These are phyloP conservation scores for Chrysosporium keratinophilum DNA, from an alignment of 2,329 filamentous ascomycete genomes.

Conservation along the genomic window DNA sequence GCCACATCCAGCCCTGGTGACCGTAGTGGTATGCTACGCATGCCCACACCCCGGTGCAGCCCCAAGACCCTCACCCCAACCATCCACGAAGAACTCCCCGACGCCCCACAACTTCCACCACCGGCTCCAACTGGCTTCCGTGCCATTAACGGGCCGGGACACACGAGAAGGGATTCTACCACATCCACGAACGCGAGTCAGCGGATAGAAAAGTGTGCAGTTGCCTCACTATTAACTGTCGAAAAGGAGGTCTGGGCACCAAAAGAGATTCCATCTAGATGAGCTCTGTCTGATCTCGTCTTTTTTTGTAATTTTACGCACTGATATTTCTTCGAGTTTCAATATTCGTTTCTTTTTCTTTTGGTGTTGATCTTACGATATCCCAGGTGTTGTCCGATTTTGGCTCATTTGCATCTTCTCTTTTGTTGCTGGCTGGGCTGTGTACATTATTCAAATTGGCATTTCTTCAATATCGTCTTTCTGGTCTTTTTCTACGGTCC, in stretches of 20 bases:
- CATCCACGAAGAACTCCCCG: slow-evolving; percentile 11
- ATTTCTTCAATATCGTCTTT: background rate
- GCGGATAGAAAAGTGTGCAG: slow-evolving; percentile 19
- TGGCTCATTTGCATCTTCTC: background rate
- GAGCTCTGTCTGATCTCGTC: background rate
- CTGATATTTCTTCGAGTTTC: background rate
- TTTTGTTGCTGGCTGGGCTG: background rate
- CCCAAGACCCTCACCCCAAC: slow-evolving; percentile 15
- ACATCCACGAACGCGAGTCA: slow-evolving; percentile 4
- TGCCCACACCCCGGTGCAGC: slow-evolving; percentile 20
- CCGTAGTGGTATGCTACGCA: slow-evolving; percentile 12
- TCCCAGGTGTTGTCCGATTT: background rate
- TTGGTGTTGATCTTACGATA: background rate
- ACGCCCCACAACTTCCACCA: slow-evolving; percentile 3
- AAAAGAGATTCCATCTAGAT: slow-evolving; percentile 6
- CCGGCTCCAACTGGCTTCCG: slow-evolving; percentile 1
- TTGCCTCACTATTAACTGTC: slow-evolving; percentile 20
- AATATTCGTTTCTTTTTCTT: background rate
- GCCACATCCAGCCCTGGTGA: slow-evolving; percentile 4
- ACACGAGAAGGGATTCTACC: background rate
- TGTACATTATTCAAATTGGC: background rate
- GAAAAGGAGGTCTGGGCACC: slow-evolving; percentile 15
- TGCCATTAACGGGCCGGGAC: slow-evolving; percentile 9
- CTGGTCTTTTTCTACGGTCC: background rate
- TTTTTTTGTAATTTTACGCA: background rate